Evolutionary conservation across 1,284 basidiomycete genomes (phyloP), one percentile per base, ranked within the genome.

Genomic region (Dichomitus squalens): DNA sequence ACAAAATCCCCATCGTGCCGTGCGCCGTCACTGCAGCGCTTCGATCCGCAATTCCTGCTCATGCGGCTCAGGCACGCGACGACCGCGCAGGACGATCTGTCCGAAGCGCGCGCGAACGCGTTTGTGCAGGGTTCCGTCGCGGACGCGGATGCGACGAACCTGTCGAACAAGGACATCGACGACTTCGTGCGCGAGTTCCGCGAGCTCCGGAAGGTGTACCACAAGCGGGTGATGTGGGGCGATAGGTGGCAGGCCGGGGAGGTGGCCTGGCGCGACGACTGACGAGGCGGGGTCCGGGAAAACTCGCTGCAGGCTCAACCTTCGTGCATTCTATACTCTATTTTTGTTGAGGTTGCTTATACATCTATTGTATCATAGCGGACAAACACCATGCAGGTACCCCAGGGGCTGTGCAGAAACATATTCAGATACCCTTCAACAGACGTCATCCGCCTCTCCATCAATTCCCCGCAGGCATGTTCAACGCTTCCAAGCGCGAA

Each of bases 161-260:
- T 69, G 11, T 76, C 70, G 48, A 79, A 80, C 27, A 81, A 79
- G 57, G 88, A 88, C 41, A 82, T 95, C 21, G 95, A 96, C 60
- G 86, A 90, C 44, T 98, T 97, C 64, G 85, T 96, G 47, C 85
- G 80, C 67, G 87, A 94, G 69, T 96, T 95, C 77, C 93, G 88
- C 69, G 92, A 93, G 53, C 73, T 88, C 39, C 76, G 95, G 64
- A 95, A 93, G 75, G 79, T 83, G 16, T 96, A 95, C 72, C 95
- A 97, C 72, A 95, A 95, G 72, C 81, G 95, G 27, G 86, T 87
- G 3, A 88, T 96, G 71, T 96, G 92, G 90, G 84, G 87, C 18
- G 91, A 95, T 67, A 81, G 90, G 65, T 96, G 94, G 92, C 78
- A 85, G 1, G 80, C 85, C 29, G 92, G 92, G 1, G 87, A 93